phyloP scores from a whole-genome alignment of 352 stramenopile species.

The Salisapilia sapeloensis region DNA sequence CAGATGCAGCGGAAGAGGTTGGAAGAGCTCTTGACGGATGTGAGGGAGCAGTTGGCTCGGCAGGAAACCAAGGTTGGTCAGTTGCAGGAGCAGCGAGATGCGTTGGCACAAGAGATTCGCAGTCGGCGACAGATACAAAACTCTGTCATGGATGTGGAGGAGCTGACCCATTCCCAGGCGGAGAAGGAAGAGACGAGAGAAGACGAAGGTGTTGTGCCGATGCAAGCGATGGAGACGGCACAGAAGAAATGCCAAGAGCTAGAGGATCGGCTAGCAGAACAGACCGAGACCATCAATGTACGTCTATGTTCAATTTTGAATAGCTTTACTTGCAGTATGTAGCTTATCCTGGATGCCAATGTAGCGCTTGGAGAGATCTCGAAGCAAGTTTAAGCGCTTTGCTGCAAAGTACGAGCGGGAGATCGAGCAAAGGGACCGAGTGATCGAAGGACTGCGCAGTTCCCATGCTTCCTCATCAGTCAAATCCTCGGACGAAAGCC shows the following conservation, averaged over 20 bases:
- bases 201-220: too few species aligned
- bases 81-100: conserved; percentile 54
- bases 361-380: conserved; percentile 65
- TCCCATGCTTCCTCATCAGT: conserved; percentile 8
- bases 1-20: conserved; percentile 31
- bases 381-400: conserved; percentile 77
- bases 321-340: background rate
- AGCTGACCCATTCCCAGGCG: too few species aligned
- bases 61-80: conserved; percentile 41
- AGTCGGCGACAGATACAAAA: background rate
- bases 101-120: conserved; percentile 60
- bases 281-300: conserved; percentile 76
- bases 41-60: conserved; percentile 45
- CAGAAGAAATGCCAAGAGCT: conserved; percentile 63
- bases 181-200: too few species aligned
- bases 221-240: conserved; percentile 43
- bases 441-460: conserved; percentile 16
- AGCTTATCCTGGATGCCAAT: conserved; percentile 1
- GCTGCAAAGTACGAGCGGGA: conserved; percentile 72
- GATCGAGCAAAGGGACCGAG: conserved; percentile 33
- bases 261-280: conserved; percentile 44
- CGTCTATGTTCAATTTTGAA: conserved; percentile 1
- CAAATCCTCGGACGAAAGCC: too few species aligned
- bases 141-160: too few species aligned
- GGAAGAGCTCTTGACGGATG: conserved; percentile 37